These are phyloP conservation scores for Apocynum venetum DNA, from an alignment of 257 asterid genomes.

Conservation along the genomic window DNA sequence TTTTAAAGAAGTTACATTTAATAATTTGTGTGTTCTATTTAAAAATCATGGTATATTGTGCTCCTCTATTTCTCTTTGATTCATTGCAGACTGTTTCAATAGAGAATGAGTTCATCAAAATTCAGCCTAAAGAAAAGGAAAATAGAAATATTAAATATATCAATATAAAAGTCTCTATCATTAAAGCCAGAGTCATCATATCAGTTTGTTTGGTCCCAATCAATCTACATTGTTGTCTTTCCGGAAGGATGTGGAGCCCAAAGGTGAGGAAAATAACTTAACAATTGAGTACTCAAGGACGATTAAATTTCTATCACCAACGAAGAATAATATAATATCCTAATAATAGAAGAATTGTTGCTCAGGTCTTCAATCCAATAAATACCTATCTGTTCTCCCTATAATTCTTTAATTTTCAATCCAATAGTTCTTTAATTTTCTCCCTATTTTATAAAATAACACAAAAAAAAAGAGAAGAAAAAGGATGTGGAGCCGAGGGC, in stretches of 20 bases:
- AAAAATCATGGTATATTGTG: too few species aligned
- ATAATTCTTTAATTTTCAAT: too few species aligned
- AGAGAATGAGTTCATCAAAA: background rate
- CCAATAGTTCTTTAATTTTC: too few species aligned
- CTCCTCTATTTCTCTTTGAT: background rate
- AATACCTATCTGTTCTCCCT: too few species aligned
- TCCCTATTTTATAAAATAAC: too few species aligned
- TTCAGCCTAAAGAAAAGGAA: background rate
- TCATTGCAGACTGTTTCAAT: background rate
- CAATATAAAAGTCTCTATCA: constrained; percentile 2
- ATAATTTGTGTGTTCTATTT: too few species aligned
- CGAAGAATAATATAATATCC: too few species aligned
- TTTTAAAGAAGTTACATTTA: too few species aligned
- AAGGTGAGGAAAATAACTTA: background rate
- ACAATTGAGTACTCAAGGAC: background rate
- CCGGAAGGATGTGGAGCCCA: background rate
- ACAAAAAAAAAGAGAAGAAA: background rate
- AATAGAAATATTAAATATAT: background rate
- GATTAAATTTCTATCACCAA: background rate
- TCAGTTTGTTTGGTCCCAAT: background rate
- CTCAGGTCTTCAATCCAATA: too few species aligned
- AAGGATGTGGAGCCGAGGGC: constrained; percentile 1
- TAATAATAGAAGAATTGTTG: background rate
- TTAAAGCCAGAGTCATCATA: background rate
- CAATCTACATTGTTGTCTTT: background rate